Base-by-base conservation (phyloP, 2,329 filamentous ascomycete genomes). In the Chaetomium sp. region DNA sequence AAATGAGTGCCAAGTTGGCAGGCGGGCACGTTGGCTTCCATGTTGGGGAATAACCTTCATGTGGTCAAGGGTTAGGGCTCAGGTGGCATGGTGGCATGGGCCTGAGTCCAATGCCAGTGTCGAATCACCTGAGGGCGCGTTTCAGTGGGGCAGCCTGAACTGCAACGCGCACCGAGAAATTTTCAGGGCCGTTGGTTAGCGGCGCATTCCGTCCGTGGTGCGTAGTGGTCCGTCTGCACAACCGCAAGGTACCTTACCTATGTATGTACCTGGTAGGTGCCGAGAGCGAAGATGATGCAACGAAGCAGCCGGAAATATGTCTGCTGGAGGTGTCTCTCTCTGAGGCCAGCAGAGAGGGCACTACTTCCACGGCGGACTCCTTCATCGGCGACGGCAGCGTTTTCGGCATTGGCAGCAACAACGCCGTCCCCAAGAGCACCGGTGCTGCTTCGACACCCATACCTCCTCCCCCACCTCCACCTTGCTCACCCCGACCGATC, bases 291-390 rank as follows among this genome's bases (percentile, higher is more conserved):
- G 12, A 72, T 72, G 70, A 57, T 71, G 63, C 71, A 69, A 62
- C 64, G 64, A 27, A 60, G 64, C 60, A 64, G 64, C 51, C 68
- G 65, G 53, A 65, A 65, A 10, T 73, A 73, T 65, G 66, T 71
- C 55, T 73, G 71, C 67, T 73, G 70, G 71, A 65, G 68, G 59
- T 72, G 70, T 67, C 65, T 71, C 33, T 50, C 59, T 23, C 65
- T 59, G 45, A 49, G 65, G 21, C 63, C 68, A 25, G 57, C 62
- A 12, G 63, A 61, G 49, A 51, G 54, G 54, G 60, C 57, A 4
- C 35, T 65, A 9, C 13, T 33, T 19, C 59, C 25, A 45, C 58
- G 57, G 21, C 59, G 54, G 10, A 31, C 57, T 4, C 51, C 31
- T n/a, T 21, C 47, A 16, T 35, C 62, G 29, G 19, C 53, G 23